These are phyloP conservation scores for Parmales sp. DNA, from an alignment of 108 stramenopile genomes.

Conservation along the genomic window DNA sequence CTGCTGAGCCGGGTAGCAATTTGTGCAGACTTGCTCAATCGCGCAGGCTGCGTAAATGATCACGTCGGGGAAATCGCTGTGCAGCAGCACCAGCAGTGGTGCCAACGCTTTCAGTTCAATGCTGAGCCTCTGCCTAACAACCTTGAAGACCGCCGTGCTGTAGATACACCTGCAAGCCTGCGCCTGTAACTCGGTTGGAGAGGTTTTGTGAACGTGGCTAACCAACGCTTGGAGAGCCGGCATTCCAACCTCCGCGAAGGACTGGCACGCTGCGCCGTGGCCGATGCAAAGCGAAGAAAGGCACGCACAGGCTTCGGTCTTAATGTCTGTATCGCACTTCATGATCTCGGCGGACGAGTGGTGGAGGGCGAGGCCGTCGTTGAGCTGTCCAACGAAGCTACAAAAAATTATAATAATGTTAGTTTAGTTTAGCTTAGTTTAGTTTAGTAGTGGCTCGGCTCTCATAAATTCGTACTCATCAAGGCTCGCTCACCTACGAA, in stretches of 20 bases:
- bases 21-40: not conserved
- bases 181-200: not conserved
- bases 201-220: not conserved
- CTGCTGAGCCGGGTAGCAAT: constrained; percentile 8
- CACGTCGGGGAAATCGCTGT: constrained; percentile 1
- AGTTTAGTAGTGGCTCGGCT: too few relatives aligned
- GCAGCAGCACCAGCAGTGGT: not conserved
- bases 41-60: not conserved
- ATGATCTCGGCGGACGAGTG: not conserved
- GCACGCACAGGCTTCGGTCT: not conserved
- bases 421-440: too few relatives aligned
- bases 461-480: too few relatives aligned
- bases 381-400: not conserved
- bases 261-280: not conserved
- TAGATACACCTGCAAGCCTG: constrained; percentile 12
- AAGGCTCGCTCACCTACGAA: too few relatives aligned
- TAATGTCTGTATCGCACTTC: not conserved
- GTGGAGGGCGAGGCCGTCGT: not conserved
- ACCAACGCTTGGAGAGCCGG: not conserved
- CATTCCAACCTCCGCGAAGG: constrained; percentile 7
- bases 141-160: not conserved
- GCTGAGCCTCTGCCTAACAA: not conserved
- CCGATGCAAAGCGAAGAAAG: not conserved
- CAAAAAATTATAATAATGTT: too few relatives aligned
- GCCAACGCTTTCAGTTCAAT: constrained; percentile 3